These are phyloP conservation scores for Fusarium oligoseptatum DNA, from an alignment of 2,329 filamentous ascomycete genomes.

Conservation along the genomic window DNA sequence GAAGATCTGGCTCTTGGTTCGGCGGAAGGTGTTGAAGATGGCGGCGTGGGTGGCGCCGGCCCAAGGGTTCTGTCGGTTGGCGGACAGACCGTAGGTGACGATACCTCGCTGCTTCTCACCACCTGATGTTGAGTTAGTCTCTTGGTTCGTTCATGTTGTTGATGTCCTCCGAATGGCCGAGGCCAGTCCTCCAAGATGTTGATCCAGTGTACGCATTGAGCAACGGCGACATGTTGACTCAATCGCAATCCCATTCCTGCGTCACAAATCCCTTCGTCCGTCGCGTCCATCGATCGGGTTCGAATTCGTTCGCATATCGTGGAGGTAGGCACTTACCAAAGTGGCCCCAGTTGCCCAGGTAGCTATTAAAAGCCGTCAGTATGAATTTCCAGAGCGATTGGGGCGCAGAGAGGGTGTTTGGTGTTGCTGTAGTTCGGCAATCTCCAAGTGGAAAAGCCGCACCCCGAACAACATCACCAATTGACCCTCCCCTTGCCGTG, in stretches of 20 bases:
- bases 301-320: constrained; percentile 36
- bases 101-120: constrained; percentile 74
- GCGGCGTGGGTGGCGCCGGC: constrained; percentile 83
- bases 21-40: constrained; percentile 95
- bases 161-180: background rate
- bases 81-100: constrained; percentile 79
- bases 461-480: constrained; percentile 38
- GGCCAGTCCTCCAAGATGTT: background rate
- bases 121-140: constrained; percentile 57
- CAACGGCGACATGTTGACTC: constrained; percentile 2
- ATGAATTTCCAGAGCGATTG: constrained; percentile 19
- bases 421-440: constrained; percentile 18
- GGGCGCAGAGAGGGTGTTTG: constrained; percentile 20
- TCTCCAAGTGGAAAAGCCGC: constrained; percentile 51
- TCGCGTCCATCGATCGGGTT: constrained; percentile 33
- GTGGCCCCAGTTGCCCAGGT: constrained; percentile 79
- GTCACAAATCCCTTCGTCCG: constrained; percentile 42
- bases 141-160: background rate
- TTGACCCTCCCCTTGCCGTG: constrained; percentile 25
- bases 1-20: constrained; percentile 86
- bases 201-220: constrained; percentile 4
- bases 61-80: constrained; percentile 91
- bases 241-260: constrained; percentile 34
- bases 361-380: constrained; percentile 64
- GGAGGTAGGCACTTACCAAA: constrained; percentile 71